Evolutionary conservation across 2,329 filamentous ascomycete species (phyloP).

Genomic region (Xylariaceae sp.): DNA sequence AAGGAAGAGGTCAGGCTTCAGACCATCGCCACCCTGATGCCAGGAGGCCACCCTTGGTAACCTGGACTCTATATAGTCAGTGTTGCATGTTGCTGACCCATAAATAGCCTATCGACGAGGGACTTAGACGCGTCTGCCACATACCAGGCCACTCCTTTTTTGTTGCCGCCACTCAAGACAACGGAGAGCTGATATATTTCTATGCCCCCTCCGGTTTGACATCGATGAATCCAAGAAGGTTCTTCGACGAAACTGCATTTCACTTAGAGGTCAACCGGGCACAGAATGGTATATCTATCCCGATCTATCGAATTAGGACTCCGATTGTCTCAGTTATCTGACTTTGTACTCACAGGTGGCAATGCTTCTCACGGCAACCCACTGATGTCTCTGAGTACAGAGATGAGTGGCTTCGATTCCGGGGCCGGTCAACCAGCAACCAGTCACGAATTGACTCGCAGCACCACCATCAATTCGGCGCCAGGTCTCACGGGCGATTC

Average conservation of each 20-base stretch:
- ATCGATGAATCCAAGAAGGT: constrained; percentile 35
- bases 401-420: constrained; percentile 8
- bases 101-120: constrained; percentile 48
- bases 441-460: constrained; percentile 17
- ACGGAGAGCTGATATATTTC: constrained; percentile 41
- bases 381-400: constrained; percentile 15
- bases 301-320: neutral
- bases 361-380: constrained; percentile 14
- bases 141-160: constrained; percentile 53
- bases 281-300: constrained; percentile 37
- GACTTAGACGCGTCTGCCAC: constrained; percentile 50
- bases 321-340: neutral
- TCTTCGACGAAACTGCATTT: constrained; percentile 47
- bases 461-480: neutral
- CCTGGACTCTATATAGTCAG: constrained; percentile 4
- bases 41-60: constrained; percentile 41
- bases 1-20: too few relatives aligned
- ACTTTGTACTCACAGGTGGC: neutral
- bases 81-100: constrained; percentile 15
- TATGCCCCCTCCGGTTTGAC: constrained; percentile 30
- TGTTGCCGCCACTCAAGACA: constrained; percentile 45
- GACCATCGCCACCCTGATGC: constrained; percentile 25
- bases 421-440: neutral
- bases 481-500: constrained; percentile 28
- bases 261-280: constrained; percentile 37